These are phyloP conservation scores for Pyrus bretschneideri DNA, from an alignment of 306 rosid species.

Conservation along the genomic window DNA sequence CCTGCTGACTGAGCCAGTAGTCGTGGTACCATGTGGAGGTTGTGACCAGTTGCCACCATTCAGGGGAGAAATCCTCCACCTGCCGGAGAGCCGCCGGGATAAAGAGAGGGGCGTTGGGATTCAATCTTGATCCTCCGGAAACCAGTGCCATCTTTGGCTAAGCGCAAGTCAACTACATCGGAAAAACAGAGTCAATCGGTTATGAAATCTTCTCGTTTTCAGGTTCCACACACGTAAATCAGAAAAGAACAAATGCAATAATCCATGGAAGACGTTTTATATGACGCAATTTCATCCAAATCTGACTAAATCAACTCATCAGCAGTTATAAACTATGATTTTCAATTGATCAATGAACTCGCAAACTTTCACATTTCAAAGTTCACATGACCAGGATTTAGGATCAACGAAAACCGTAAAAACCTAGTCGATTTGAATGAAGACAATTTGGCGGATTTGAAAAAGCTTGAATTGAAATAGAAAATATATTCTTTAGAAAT, in stretches of 20 bases:
- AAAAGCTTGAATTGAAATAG: not conserved
- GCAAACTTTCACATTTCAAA: not conserved
- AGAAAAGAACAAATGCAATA: not conserved
- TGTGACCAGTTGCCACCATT: constrained; percentile 90
- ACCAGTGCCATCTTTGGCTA: constrained; percentile 54
- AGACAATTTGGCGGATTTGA: not conserved
- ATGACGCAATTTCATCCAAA: not conserved
- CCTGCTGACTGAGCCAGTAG: constrained; percentile 80
- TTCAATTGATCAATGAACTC: not conserved
- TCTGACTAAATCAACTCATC: not conserved
- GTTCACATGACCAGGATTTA: not conserved
- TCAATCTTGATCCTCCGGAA: constrained; percentile 63
- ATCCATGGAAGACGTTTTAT: not conserved
- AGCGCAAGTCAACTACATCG: not conserved
- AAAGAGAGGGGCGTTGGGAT: constrained; percentile 80
- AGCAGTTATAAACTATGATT: not conserved
- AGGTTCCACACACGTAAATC: too few species aligned
- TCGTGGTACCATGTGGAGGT: constrained; percentile 77
- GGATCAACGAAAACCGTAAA: not conserved
- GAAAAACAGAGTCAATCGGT: not conserved
- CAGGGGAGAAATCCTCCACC: constrained; percentile 93
- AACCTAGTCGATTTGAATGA: not conserved
- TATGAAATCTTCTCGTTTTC: too few species aligned
- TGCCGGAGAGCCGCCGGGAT: constrained; percentile 70
- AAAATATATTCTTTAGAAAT: not conserved